Percentiles rank a stretch among this genome's conserved stretches.
Conservation (phyloP, 2,329 filamentous ascomycete species). For the Venturia asperata region DNA sequence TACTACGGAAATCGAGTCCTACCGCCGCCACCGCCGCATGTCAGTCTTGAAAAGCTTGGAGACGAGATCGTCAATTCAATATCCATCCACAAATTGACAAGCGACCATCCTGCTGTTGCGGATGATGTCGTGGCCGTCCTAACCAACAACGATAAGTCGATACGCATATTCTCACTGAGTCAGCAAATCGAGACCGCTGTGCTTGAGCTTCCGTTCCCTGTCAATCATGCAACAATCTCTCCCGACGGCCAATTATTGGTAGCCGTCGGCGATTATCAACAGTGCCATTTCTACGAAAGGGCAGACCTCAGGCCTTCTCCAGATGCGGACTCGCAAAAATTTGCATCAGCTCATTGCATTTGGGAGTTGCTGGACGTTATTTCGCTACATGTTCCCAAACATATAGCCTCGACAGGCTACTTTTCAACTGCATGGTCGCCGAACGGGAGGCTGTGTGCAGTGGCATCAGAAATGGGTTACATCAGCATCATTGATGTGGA, state of each 20-base stretch:
- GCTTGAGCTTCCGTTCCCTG: conserved; percentile 70
- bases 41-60: conserved; percentile 21
- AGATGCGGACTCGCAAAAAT: conserved; percentile 26
- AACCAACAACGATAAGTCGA: conserved; percentile 86
- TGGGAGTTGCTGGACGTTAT: conserved; percentile 39
- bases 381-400: conserved; percentile 35
- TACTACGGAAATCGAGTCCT: conserved; percentile 10
- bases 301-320: conserved; percentile 21
- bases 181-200: conserved; percentile 61
- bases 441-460: conserved; percentile 62
- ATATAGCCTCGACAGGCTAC: conserved; percentile 47
- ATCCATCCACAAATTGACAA: conserved; percentile 24
- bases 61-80: conserved; percentile 22
- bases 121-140: conserved; percentile 65
- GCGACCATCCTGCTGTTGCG: conserved; percentile 37
- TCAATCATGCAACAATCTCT: conserved; percentile 92
- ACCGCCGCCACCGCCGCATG: conserved; percentile 25
- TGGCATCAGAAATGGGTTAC: conserved; percentile 73
- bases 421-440: conserved; percentile 73
- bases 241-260: conserved; percentile 75
- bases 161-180: conserved; percentile 72
- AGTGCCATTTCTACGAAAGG: conserved; percentile 73
- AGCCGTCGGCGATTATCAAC: conserved; percentile 81
- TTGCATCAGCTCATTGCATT: conserved; percentile 26
- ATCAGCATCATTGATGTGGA: conserved; percentile 66